Percentiles rank a stretch among this genome's conserved stretches.
Conservation (phyloP, 2,329 filamentous ascomycete genomes). For the Paracorniculantispora psalliotae region DNA sequence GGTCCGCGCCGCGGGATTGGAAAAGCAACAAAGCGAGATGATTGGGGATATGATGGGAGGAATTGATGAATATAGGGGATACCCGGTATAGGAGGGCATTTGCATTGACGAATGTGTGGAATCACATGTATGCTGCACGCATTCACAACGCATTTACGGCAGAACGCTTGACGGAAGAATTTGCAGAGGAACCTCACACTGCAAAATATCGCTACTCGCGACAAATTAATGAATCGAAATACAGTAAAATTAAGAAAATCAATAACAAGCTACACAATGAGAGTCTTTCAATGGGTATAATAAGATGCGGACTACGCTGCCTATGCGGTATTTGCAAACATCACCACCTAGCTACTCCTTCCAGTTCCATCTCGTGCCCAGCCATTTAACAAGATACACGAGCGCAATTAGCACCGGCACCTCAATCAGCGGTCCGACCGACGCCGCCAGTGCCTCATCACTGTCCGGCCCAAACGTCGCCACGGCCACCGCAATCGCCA, state of each 20-base stretch:
- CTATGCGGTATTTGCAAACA: too few species aligned
- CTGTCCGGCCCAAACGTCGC: conserved; percentile 67
- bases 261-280: background rate
- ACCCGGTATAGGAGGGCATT: background rate
- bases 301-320: too few species aligned
- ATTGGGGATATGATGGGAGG: background rate
- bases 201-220: background rate
- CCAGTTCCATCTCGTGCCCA: conserved; percentile 11
- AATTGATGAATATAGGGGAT: background rate
- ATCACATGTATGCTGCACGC: background rate
- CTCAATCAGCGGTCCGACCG: conserved; percentile 73
- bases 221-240: background rate
- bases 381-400: conserved; percentile 46
- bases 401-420: conserved; percentile 67
- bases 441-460: conserved; percentile 68
- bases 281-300: too few species aligned
- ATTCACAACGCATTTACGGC: background rate
- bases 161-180: background rate
- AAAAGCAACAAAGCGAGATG: background rate
- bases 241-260: background rate
- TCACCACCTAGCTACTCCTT: background rate
- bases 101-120: background rate
- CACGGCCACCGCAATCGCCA: conserved; percentile 71
- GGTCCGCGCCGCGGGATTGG: background rate
- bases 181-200: background rate